Evolutionary conservation across 345 rosid species (phyloP).

Genomic region (Combretum micranthum): DNA sequence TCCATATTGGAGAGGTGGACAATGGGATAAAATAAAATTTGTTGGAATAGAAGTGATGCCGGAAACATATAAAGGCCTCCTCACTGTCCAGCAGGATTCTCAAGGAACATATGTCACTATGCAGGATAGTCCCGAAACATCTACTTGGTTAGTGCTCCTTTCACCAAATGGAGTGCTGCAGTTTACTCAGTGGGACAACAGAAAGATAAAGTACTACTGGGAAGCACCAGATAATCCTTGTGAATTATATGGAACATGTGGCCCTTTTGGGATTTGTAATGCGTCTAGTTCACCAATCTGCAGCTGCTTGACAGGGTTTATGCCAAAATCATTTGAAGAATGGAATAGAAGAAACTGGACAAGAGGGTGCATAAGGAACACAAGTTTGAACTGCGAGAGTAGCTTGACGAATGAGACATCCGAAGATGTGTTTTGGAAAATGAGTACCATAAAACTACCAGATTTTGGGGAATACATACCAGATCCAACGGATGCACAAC

Average conservation of each 20-base stretch:
- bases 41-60: too few relatives aligned
- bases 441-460: neutral
- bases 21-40: too few relatives aligned
- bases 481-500: too few relatives aligned
- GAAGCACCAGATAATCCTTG: constrained; percentile 17
- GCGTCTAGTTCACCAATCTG: constrained; percentile 4
- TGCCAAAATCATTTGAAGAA: constrained; percentile 8
- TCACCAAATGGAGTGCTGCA: constrained; percentile 9
- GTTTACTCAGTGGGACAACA: constrained; percentile 7
- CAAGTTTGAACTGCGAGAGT: constrained; percentile 1
- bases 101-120: too few relatives aligned
- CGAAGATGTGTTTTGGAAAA: neutral
- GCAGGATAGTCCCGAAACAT: neutral
- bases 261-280: constrained; percentile 14
- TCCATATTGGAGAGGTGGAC: constrained; percentile 13
- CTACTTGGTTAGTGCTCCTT: constrained; percentile 10
- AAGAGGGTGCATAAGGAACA: constrained; percentile 17
- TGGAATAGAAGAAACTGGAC: constrained; percentile 12
- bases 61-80: neutral
- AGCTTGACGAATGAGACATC: neutral
- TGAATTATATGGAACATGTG: constrained; percentile 17
- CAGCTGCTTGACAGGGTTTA: constrained; percentile 19
- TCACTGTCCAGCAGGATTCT: too few relatives aligned
- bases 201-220: constrained; percentile 9
- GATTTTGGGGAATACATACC: neutral